Base-by-base conservation (phyloP, 2,329 filamentous ascomycete species). In the Teratosphaeria viscida region DNA sequence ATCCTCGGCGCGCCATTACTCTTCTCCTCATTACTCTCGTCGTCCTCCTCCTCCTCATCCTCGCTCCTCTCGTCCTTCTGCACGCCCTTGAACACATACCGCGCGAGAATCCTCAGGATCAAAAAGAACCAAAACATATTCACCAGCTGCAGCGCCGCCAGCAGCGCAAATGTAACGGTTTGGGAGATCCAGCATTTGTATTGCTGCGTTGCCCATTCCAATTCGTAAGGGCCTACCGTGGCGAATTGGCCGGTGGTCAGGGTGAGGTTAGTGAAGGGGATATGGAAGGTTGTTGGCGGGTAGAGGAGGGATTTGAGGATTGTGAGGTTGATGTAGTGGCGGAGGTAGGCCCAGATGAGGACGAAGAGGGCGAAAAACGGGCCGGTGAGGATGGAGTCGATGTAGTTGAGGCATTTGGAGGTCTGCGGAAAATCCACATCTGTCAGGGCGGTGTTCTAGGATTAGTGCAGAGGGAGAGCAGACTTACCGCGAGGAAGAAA, bases 321-420 rank as follows among this genome's bases (percentile, higher is more conserved):
- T 69, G 81, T 80, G 56, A 92, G 80, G 77, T 92, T 92, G 71
- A 91, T 79, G 76, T 85, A 90, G 76, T 97, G 92, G 59, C 92
- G 90, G 63, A 92, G 79, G 78, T 97, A 96, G 70, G 90, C 85
- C 92, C 92, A 97, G 62, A 87, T 80, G 64, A 78, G 78, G 73
- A 95, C 87, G 78, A 96, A 96, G 66, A 88, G 65, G 71, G 83
- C 84, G 75, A 94, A 96, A 78, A 92, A 96, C 16, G 90, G 90
- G 0, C 81, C 85, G n/a, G 89, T 89, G 54, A 95, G 78, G 60
- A 82, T 78, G 59, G 86, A 85, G 71, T 95, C 88, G 66, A 96
- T 77, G 77, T 97, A 96, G 78, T 96, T 95, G 67, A 96, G 83
- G 5, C 86, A 84, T 78, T 96, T 96, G 62, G 90, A 95, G 1